Conservation (phyloP, 1,139 yeast genomes). For the Magnusiomyces paraingens region DNA sequence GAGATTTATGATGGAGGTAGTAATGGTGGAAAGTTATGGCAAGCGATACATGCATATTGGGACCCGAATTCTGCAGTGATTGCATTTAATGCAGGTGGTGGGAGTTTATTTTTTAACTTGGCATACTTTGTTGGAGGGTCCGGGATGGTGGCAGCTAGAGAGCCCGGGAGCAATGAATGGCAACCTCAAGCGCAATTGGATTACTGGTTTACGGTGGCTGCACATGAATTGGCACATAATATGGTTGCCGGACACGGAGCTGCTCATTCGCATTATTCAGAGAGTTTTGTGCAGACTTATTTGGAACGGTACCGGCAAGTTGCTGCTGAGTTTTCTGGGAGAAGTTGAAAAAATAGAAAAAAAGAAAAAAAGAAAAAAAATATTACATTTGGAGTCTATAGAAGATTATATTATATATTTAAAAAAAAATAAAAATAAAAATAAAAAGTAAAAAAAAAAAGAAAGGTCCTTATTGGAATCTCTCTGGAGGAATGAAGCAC, state of each 20-base stretch:
- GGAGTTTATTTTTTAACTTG: conserved; percentile 35
- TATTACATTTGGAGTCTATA: neutral
- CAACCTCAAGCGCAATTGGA: conserved; percentile 25
- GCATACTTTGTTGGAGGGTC: conserved; percentile 23
- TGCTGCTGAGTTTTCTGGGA: neutral
- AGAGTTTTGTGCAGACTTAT: conserved; percentile 28
- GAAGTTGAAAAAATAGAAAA: neutral
- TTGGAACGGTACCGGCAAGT: conserved; percentile 21
- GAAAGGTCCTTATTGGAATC: neutral
- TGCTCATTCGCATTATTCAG: conserved; percentile 35
- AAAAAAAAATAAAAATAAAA: too few relatives aligned
- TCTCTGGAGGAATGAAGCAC: conserved; percentile 16
- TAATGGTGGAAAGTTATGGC: conserved; percentile 10
- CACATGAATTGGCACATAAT: conserved; percentile 40
- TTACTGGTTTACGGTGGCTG: conserved; percentile 37
- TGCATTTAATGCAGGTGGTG: conserved; percentile 37
- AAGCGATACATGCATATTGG: conserved; percentile 29
- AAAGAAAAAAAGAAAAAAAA: too few relatives aligned
- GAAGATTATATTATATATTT: too few relatives aligned
- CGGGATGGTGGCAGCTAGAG: conserved; percentile 16
- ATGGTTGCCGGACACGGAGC: conserved; percentile 34
- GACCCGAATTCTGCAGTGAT: conserved; percentile 25
- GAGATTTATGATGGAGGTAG: neutral
- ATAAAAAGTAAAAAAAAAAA: neutral
- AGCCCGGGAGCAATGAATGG: conserved; percentile 18